These are phyloP conservation scores for Carex myosuroides DNA, from an alignment of 176 grass and related monocot genomes.

Conservation along the genomic window DNA sequence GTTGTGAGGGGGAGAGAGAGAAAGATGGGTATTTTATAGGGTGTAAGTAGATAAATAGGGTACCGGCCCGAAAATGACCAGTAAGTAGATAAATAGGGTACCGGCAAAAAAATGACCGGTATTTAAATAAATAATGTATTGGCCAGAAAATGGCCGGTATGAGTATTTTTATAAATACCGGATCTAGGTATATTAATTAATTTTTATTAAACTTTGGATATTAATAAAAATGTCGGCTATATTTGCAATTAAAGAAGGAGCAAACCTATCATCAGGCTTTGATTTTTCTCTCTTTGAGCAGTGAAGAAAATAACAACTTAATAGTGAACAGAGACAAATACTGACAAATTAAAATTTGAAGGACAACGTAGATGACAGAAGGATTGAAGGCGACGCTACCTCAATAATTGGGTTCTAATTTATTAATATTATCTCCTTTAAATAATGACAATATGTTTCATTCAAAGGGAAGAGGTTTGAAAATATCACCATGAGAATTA, in stretches of 20 bases:
- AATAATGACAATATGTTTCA: not conserved
- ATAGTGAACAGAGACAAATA: not conserved
- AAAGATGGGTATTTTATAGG: too few relatives aligned
- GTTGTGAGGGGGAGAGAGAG: too few relatives aligned
- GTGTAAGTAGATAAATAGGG: too few relatives aligned
- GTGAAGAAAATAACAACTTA: not conserved
- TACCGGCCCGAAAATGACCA: too few relatives aligned
- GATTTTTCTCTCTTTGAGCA: constrained; percentile 3
- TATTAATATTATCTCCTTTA: not conserved
- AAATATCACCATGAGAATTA: not conserved
- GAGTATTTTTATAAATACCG: too few relatives aligned
- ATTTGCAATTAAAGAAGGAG: not conserved
- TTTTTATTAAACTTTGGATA: too few relatives aligned
- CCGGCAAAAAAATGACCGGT: too few relatives aligned
- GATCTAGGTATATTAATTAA: too few relatives aligned
- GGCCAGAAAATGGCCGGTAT: too few relatives aligned
- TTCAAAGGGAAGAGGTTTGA: not conserved
- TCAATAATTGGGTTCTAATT: not conserved
- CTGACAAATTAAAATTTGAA: not conserved
- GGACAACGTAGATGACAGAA: not conserved
- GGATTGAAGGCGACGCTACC: not conserved
- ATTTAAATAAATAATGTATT: too few relatives aligned
- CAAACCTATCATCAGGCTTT: not conserved
- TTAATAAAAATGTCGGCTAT: too few relatives aligned
- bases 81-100: too few relatives aligned